Base-by-base conservation (phyloP, 306 rosid genomes). In the Vachellia collinsii region DNA sequence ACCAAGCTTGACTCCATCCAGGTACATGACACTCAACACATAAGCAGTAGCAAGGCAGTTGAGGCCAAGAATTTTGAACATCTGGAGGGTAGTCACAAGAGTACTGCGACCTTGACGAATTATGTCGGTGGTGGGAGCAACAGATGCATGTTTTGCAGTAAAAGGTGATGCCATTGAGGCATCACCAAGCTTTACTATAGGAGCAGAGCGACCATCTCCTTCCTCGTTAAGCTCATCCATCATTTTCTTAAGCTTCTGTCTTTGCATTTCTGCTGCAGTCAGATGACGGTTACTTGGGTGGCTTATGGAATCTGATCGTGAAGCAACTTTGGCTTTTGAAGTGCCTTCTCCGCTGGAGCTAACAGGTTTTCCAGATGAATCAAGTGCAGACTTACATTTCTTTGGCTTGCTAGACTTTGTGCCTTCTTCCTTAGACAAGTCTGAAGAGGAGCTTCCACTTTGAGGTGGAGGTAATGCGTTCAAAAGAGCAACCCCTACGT, bases 151-250 rank as follows among this genome's bases (percentile, higher is more conserved):
- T 85, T 96, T 96, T 25, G 99, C 99, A 0, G 99, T 96, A 89
- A 96, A 96, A 6, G 99, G 99, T 37, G 99, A 96, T 72, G 99
- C 99, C 99, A 96, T 96, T 73, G 99, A 96, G 70, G 99, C 99
- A 80, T 96, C 99, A 25, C 99, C 99, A 72, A 96, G 99, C 91
- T 90, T 93, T 83, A 96, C 99, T 59, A 92, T 20, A 13, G 99
- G 97, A 20, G 95, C 91, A 47, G 91, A 76, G 6, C 95, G 98
- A 23, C 98, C 97, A 86, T 93, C 99, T 6, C 97, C 94, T 43
- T 90, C 99, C 87, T 96, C 99, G 70, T 96, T 96, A 84, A 96
- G 88, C 73, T 93, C 99, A 74, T 93, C 99, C 85, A 96, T 85
- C 84, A 93, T 62, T 82, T 92, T 96, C 94, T 96, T 93, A 64